Percentiles rank a stretch among this genome's conserved stretches.
phyloP scores from a whole-genome alignment of 495 filamentous ascomycete species.

The Neurospora sp. region DNA sequence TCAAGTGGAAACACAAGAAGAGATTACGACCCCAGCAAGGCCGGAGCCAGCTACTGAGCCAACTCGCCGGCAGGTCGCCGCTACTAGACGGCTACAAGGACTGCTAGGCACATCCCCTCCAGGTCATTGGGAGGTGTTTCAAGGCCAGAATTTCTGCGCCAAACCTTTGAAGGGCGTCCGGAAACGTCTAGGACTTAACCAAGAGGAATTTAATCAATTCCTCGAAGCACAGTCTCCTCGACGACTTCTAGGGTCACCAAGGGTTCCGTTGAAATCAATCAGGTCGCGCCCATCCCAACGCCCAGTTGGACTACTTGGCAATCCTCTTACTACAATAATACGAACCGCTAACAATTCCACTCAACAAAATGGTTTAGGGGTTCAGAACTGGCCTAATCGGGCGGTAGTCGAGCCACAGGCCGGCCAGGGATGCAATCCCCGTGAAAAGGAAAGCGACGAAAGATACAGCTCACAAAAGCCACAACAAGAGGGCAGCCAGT shows the following conservation, averaged over 20 bases:
- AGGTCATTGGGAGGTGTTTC: not conserved
- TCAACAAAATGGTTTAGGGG: no score
- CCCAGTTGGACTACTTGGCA: not conserved
- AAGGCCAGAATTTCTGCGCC: not conserved
- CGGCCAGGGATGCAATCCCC: no score
- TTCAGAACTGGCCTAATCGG: no score
- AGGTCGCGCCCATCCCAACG: not conserved
- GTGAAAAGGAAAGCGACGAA: no score
- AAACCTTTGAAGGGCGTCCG: not conserved
- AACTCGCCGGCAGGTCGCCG: not conserved
- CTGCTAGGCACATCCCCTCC: not conserved
- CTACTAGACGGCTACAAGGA: not conserved
- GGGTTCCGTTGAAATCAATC: not conserved
- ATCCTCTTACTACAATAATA: no score
- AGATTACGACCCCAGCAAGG: not conserved
- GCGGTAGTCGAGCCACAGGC: no score
- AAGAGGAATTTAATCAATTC: not conserved
- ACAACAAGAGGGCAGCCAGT: no score
- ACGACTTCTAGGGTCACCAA: not conserved
- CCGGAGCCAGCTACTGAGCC: not conserved
- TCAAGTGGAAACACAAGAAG: not conserved
- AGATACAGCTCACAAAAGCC: no score
- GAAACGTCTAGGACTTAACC: not conserved
- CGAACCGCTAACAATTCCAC: no score
- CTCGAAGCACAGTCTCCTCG: not conserved